Conservation (phyloP, 129 eudicot species). For the Ambrosia trifida region DNA sequence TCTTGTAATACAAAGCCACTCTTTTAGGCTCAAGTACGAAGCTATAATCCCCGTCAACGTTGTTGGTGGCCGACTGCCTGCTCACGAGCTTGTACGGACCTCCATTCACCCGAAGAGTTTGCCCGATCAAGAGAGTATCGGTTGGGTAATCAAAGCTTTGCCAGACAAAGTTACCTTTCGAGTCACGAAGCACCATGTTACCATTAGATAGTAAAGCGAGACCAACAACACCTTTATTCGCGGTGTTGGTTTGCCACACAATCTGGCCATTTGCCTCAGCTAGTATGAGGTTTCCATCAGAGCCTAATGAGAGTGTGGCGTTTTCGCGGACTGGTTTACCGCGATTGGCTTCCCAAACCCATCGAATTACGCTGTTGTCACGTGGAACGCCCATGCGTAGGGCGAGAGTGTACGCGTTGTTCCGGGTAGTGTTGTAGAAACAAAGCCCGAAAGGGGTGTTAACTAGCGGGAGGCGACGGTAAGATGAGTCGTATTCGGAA, state of each 20-base stretch:
- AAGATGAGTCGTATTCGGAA: slow-evolving; percentile 36
- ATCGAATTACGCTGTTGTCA: slow-evolving; percentile 22
- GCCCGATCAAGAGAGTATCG: too few relatives aligned
- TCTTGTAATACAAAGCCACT: slow-evolving; percentile 30
- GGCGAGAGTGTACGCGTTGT: slow-evolving; percentile 35
- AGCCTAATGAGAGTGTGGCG: slow-evolving; percentile 38
- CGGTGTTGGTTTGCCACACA: slow-evolving; percentile 52
- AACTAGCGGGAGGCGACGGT: slow-evolving; percentile 14
- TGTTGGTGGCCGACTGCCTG: slow-evolving; percentile 31
- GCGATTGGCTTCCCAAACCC: slow-evolving; percentile 62
- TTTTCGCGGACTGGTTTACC: slow-evolving; percentile 46
- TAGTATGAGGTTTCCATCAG: slow-evolving; percentile 49
- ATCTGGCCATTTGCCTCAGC: slow-evolving; percentile 37
- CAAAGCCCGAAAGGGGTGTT: slow-evolving; percentile 38
- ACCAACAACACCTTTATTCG: slow-evolving; percentile 48
- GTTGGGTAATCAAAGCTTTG: too few relatives aligned
- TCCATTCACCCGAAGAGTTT: too few relatives aligned
- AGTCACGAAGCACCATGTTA: slow-evolving; percentile 46
- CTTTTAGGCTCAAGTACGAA: slow-evolving; percentile 32
- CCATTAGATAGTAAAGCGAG: slow-evolving; percentile 29
- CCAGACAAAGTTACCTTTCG: too few relatives aligned
- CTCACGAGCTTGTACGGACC: slow-evolving; percentile 42
- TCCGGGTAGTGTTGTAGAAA: slow-evolving; percentile 53
- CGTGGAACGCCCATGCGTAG: slow-evolving; percentile 35
- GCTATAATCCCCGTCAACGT: slow-evolving; percentile 43